phyloP scores from a whole-genome alignment of 2,329 filamentous ascomycete species.

The Plectosphaerella cucumerina region DNA sequence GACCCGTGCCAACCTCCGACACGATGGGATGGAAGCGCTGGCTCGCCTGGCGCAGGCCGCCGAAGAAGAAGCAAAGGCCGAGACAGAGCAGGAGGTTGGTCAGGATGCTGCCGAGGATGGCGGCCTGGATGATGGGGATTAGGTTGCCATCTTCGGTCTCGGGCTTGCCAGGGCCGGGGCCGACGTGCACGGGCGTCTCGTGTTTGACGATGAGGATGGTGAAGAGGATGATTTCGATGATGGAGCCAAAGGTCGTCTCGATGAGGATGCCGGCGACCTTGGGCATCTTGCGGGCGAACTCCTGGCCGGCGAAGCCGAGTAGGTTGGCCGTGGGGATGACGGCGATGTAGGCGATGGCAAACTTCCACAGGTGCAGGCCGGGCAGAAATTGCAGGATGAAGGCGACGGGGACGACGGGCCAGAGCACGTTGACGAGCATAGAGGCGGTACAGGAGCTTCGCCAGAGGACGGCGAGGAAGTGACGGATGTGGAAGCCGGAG shows the following conservation, averaged over 20 bases:
- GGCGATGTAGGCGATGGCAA: conserved; percentile 42
- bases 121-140: conserved; percentile 62
- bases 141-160: conserved; percentile 21
- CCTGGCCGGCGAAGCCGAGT: conserved; percentile 47
- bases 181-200: conserved; percentile 2
- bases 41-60: conserved; percentile 54
- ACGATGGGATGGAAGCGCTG: conserved; percentile 62
- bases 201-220: conserved; percentile 52
- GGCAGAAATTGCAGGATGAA: conserved; percentile 34
- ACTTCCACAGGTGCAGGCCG: conserved; percentile 35
- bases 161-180: conserved; percentile 16
- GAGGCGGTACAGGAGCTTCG: conserved; percentile 38
- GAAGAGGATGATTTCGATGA: conserved; percentile 67
- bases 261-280: conserved; percentile 54
- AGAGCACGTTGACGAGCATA: conserved; percentile 42
- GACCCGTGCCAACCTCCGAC: conserved; percentile 63
- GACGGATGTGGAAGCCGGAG: conserved; percentile 34
- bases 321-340: conserved; percentile 46
- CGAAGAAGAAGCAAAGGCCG: conserved; percentile 63
- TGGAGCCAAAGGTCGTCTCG: conserved; percentile 52
- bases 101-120: conserved; percentile 65
- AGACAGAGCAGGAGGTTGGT: conserved; percentile 65
- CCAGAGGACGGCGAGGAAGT: conserved; percentile 38
- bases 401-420: conserved; percentile 43
- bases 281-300: conserved; percentile 61